phyloP scores from a whole-genome alignment of 2,329 filamentous ascomycete genomes.

The Fusarium circinatum region DNA sequence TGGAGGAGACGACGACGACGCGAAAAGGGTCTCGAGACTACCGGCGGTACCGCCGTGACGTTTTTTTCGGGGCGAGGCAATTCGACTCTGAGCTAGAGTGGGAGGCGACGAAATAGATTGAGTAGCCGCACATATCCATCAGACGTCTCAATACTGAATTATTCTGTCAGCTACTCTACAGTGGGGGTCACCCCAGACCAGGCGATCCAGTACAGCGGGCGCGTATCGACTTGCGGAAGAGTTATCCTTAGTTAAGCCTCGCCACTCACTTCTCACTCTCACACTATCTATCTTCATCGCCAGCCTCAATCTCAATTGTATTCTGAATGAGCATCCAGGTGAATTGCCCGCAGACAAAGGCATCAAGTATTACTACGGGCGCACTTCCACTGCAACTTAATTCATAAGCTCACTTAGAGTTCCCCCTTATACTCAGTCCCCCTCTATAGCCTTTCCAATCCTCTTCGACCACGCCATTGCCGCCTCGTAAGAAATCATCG shows the following conservation, averaged over 20 bases:
- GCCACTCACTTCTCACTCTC: slow-evolving; percentile 5
- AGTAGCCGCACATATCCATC: fast-evolving
- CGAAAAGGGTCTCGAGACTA: slow-evolving; percentile 4
- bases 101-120: background rate
- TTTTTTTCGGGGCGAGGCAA: slow-evolving; percentile 18
- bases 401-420: background rate
- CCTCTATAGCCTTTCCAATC: background rate
- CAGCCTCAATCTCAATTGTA: background rate
- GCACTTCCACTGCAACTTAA: background rate
- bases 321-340: background rate
- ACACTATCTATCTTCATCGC: background rate
- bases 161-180: background rate
- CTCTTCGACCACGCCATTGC: background rate
- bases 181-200: slow-evolving; percentile 35
- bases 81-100: background rate
- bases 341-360: background rate
- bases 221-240: slow-evolving; percentile 35
- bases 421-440: background rate
- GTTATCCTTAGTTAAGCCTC: background rate
- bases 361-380: slow-evolving; percentile 1
- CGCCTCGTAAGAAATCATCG: background rate
- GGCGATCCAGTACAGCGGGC: slow-evolving; percentile 22
- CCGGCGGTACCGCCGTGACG: slow-evolving; percentile 11
- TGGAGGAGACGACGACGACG: background rate
- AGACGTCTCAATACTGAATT: background rate